phyloP scores from a whole-genome alignment of 805 yeast genomes.

The Yarrowia sp. region DNA sequence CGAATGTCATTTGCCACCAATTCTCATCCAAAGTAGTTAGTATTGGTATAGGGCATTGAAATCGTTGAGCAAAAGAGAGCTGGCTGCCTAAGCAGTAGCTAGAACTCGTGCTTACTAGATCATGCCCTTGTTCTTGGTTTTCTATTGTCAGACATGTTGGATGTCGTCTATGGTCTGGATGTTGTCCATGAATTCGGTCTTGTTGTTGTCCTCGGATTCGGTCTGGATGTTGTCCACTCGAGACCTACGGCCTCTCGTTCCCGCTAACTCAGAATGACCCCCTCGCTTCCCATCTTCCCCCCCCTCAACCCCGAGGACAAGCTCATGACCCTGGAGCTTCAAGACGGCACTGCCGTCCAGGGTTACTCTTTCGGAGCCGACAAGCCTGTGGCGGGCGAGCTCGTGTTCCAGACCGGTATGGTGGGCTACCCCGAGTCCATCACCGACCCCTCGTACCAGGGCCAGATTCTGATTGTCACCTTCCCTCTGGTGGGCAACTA shows the following conservation, averaged over 20 bases:
- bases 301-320: constrained; percentile 85
- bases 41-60: neutral
- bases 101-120: too few species aligned
- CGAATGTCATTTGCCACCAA: constrained; percentile 1
- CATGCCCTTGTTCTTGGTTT: neutral
- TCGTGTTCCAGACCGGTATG: constrained; percentile 99
- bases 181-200: too few species aligned
- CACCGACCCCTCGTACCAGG: constrained; percentile 98
- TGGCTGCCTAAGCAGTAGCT: too few species aligned
- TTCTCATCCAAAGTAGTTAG: neutral
- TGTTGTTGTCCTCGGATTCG: too few species aligned
- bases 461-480: constrained; percentile 95
- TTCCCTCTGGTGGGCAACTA: constrained; percentile 97
- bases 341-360: constrained; percentile 83
- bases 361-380: constrained; percentile 98
- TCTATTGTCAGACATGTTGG: neutral
- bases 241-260: too few species aligned
- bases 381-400: constrained; percentile 89
- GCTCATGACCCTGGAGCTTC: constrained; percentile 85
- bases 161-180: too few species aligned
- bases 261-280: constrained; percentile 34
- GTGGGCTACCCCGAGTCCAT: constrained; percentile 98
- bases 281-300: constrained; percentile 84
- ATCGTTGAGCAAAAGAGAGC: too few species aligned
- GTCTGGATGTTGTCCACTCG: too few species aligned